A percentile compares a stretch with the other conserved stretches of the same genome.
Evolutionary conservation across 1,284 basidiomycete genomes (phyloP).

Genomic region (Tylopilus orsonianus): DNA sequence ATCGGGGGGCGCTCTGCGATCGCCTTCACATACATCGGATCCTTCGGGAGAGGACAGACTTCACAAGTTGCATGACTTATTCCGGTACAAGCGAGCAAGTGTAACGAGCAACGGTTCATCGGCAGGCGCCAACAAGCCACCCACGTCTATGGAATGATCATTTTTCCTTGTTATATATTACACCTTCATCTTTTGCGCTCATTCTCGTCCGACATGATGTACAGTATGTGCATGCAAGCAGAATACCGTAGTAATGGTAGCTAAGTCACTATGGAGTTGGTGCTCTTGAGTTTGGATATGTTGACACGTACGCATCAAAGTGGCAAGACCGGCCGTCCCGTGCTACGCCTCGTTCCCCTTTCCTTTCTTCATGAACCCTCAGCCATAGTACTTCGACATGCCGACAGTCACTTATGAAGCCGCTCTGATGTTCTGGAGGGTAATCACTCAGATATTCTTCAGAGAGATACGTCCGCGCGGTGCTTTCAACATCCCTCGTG

Average conservation of each 20-base stretch:
- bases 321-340: not conserved
- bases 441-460: slow-evolving; percentile 95
- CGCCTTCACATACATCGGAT: slow-evolving; percentile 32
- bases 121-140: slow-evolving; percentile 22
- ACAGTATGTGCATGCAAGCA: slow-evolving; percentile 25
- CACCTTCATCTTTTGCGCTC: slow-evolving; percentile 18
- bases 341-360: not conserved
- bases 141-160: slow-evolving; percentile 22
- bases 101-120: slow-evolving; percentile 63
- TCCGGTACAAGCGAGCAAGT: slow-evolving; percentile 74
- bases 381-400: slow-evolving; percentile 20
- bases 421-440: slow-evolving; percentile 75
- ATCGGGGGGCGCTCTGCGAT: slow-evolving; percentile 27
- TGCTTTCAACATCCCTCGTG: slow-evolving; percentile 90
- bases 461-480: slow-evolving; percentile 94
- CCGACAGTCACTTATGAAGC: slow-evolving; percentile 52
- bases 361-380: slow-evolving; percentile 21
- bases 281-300: slow-evolving; percentile 27
- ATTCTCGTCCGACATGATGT: slow-evolving; percentile 33
- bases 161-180: slow-evolving; percentile 22
- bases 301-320: slow-evolving; percentile 17
- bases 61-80: slow-evolving; percentile 73
- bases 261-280: not conserved
- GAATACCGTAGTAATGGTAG: slow-evolving; percentile 22
- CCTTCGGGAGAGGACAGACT: slow-evolving; percentile 59